Percentiles rank a stretch among this genome's conserved stretches.
Evolutionary conservation across 2,329 filamentous ascomycete genomes (phyloP).

Genomic region (Apiospora aurea): DNA sequence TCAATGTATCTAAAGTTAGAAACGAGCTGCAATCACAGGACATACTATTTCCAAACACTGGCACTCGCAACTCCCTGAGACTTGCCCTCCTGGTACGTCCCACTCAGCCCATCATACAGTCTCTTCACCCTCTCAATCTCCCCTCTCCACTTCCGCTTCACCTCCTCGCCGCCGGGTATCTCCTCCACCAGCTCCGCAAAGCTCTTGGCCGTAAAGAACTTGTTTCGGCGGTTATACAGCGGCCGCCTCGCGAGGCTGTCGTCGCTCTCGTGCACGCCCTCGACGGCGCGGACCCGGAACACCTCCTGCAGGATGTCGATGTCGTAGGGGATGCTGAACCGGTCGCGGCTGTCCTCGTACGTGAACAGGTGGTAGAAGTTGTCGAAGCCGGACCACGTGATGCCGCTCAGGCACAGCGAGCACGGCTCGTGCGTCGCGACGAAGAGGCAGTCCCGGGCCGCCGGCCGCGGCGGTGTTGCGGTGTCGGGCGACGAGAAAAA

Average conservation of each 20-base stretch:
- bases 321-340: slow-evolving; percentile 63
- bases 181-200: slow-evolving; percentile 49
- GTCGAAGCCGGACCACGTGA: slow-evolving; percentile 64
- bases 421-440: slow-evolving; percentile 67
- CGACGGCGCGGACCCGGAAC: slow-evolving; percentile 53
- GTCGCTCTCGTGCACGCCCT: slow-evolving; percentile 43
- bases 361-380: slow-evolving; percentile 66
- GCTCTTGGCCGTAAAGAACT: slow-evolving; percentile 58
- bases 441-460: slow-evolving; percentile 59
- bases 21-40: neutral
- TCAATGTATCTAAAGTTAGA: too few relatives aligned
- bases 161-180: slow-evolving; percentile 43
- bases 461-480: slow-evolving; percentile 45
- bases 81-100: slow-evolving; percentile 58
- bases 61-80: slow-evolving; percentile 49
- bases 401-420: slow-evolving; percentile 63
- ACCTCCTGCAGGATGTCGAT: slow-evolving; percentile 64
- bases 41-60: slow-evolving; percentile 54
- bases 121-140: slow-evolving; percentile 58
- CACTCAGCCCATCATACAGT: slow-evolving; percentile 54
- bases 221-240: slow-evolving; percentile 63
- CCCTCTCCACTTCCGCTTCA: slow-evolving; percentile 41
- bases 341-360: slow-evolving; percentile 63
- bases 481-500: slow-evolving; percentile 54
- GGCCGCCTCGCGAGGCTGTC: slow-evolving; percentile 47